Evolutionary conservation across 768 basidiomycete genomes (phyloP), one percentile per base, ranked within the genome.

Genomic region (Boletus tylopilopsis): DNA sequence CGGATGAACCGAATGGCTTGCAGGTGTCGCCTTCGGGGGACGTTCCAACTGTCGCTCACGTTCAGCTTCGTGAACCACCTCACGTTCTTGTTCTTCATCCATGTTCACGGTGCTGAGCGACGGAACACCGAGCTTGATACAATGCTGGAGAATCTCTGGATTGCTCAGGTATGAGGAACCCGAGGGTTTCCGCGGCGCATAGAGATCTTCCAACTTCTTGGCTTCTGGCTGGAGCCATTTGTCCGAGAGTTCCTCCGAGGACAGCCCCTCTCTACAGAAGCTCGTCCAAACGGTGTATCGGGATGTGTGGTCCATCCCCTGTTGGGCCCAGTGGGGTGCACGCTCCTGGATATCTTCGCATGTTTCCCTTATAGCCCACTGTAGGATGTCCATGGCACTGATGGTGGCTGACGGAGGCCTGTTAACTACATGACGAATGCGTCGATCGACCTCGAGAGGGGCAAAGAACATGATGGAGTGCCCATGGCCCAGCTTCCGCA

Each of bases 381-480:
- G 59, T 15, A 79, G 48, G 39, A 80, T 64, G 42, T 78, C 71
- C 30, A 42, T 42, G 1, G 70, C 56, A 32, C 49, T 32, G 21
- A 60, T 40, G 1, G 0, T 16, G 16, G 51, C 40, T 33, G 15
- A 4, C 5, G 30, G 16, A 6, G 11, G n/a, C 21, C 63, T 66
- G 7, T 35, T 42, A 13, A 50, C 50, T 18, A 64, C 49, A 6
- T 47, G 46, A 33, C 73, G 71, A 38, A 80, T 77, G 1, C 52
- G 50, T 41, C 55, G 56, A 47, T 74, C 71, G 6, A 77, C 64
- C 37, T 78, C 79, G 60, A 60, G 60, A n/a, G 78, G 71, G 2
- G 76, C 77, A 37, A 76, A 75, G 53, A 80, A 79, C 50, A 74
- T 62, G 22, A 78, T 57, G 4, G 77, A 73, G 49, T 80, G 78